Evolutionary conservation across 306 rosid species (phyloP).

Genomic region (Cyamopsis tetragonoloba): DNA sequence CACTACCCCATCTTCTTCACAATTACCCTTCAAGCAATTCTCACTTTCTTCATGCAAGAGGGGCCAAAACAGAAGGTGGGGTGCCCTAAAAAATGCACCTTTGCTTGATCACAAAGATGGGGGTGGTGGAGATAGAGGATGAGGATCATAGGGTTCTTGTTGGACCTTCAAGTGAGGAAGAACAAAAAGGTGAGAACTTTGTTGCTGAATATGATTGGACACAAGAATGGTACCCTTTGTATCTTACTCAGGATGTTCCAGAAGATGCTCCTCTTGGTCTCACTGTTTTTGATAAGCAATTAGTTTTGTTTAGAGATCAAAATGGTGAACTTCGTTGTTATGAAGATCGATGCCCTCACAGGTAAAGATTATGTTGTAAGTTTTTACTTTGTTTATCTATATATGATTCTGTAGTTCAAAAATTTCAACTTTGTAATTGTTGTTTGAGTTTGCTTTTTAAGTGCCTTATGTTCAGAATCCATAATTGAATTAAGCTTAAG

Average conservation of each 20-base stretch:
- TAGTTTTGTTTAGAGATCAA: conserved; percentile 54
- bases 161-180: conserved; percentile 41
- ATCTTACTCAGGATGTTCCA: conserved; percentile 54
- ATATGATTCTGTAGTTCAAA: neutral
- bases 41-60: neutral
- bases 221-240: conserved; percentile 78
- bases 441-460: neutral
- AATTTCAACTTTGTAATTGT: neutral
- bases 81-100: conserved; percentile 31
- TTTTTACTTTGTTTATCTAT: neutral
- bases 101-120: conserved; percentile 10
- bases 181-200: conserved; percentile 23
- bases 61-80: conserved; percentile 17
- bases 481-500: neutral
- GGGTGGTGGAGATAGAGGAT: too few species aligned
- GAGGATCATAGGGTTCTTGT: conserved; percentile 38
- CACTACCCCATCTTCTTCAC: conserved; percentile 1
- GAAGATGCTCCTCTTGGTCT: conserved; percentile 71
- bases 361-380: conserved; percentile 35
- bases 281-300: conserved; percentile 53
- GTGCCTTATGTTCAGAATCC: too few species aligned
- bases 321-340: conserved; percentile 48
- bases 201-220: conserved; percentile 66
- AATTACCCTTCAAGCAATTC: neutral
- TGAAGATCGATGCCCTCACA: conserved; percentile 73